Evolutionary conservation across 2,329 filamentous ascomycete genomes (phyloP), one percentile per base, ranked within the genome.

Genomic region (Tolypocladium tundrense): DNA sequence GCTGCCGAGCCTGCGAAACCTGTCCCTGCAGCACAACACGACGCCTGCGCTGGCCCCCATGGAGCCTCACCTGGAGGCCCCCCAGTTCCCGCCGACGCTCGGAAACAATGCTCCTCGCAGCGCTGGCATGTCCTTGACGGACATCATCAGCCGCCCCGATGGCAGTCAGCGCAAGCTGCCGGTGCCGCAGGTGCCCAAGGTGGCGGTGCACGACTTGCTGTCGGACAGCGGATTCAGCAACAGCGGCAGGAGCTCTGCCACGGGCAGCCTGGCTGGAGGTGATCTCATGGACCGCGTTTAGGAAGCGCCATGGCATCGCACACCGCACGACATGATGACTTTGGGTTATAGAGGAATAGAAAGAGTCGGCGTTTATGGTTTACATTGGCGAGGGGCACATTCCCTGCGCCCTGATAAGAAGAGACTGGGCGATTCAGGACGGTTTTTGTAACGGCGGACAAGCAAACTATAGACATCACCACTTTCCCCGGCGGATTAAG

Each of bases 131-230:
- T 88, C 90, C 43, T 87, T 97, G 66, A 89, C 87, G 59, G 93
- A 97, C 71, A 97, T 97, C 68, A 94, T 97, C 77, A 91, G 88
- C 68, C 87, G 88, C 64, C 83, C 91, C 1, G 92, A 97, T 62
- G 91, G 91, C 42, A 88, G 88, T 31, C 90, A 94, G 75, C 81
- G 93, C 66, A 97, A 97, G 73, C 79, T 97, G 21, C 93, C 93
- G 0, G 89, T 96, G 19, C 91, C 91, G 7, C 90, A 93, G 73
- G 83, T 92, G n/a, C 90, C 91, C 57, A 94, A 94, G 72, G 88
- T 96, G 50, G 88, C 88, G 2, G 87, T 95, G 6, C 88, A 93
- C 66, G 93, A 97, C 66, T 80, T 97, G 58, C 77, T 96, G 59
- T 87, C 87, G 61, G 80, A 84, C 1, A 81, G 77, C 54, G 83